phyloP scores from a whole-genome alignment of 2,329 filamentous ascomycete species.

The Alternaria hordeiaustralica region DNA sequence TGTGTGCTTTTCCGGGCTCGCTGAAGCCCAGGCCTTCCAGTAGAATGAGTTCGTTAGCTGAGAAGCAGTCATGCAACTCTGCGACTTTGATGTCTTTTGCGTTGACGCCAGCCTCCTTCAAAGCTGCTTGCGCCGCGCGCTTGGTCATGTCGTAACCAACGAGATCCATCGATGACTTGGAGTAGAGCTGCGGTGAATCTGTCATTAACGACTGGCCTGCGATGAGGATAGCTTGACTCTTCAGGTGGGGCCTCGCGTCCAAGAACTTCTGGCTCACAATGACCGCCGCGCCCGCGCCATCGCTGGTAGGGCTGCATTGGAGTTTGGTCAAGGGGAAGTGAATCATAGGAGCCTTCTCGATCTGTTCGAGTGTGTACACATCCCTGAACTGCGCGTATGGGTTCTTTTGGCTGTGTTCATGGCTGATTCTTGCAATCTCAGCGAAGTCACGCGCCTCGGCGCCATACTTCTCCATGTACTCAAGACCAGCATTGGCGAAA shows the following conservation, averaged over 20 bases:
- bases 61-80: slow-evolving; percentile 97
- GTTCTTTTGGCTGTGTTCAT: slow-evolving; percentile 85
- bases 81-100: slow-evolving; percentile 78
- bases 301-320: slow-evolving; percentile 94
- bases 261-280: slow-evolving; percentile 89
- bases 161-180: slow-evolving; percentile 79
- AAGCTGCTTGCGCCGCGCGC: slow-evolving; percentile 70
- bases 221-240: slow-evolving; percentile 79
- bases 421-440: slow-evolving; percentile 90
- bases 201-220: slow-evolving; percentile 86
- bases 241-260: slow-evolving; percentile 79
- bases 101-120: slow-evolving; percentile 72
- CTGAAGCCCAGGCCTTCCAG: slow-evolving; percentile 83
- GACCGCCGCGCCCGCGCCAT: slow-evolving; percentile 86
- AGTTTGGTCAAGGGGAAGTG: slow-evolving; percentile 89
- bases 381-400: slow-evolving; percentile 95
- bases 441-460: slow-evolving; percentile 86
- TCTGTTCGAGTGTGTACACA: slow-evolving; percentile 84
- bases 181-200: slow-evolving; percentile 81
- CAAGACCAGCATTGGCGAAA: slow-evolving; percentile 90
- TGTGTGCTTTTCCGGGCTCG: slow-evolving; percentile 82
- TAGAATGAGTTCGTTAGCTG: slow-evolving; percentile 87
- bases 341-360: slow-evolving; percentile 77
- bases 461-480: slow-evolving; percentile 95
- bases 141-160: slow-evolving; percentile 88